A percentile compares a stretch with the other conserved stretches of the same genome.
Evolutionary conservation across 495 filamentous ascomycete species (phyloP).

Genomic region (Lindgomyces ingoldianus): DNA sequence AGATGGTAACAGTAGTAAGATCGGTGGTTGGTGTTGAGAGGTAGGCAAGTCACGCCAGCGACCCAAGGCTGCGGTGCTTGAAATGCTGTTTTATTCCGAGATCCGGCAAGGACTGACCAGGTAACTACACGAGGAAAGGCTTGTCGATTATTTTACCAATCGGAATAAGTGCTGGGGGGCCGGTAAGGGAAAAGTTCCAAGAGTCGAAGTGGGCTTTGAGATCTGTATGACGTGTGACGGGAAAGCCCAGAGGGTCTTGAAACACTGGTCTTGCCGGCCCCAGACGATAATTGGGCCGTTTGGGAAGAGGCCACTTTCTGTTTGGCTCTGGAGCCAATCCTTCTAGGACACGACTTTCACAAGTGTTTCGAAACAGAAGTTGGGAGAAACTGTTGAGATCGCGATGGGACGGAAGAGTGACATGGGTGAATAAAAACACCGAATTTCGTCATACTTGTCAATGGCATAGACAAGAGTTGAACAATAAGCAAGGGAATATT

Average conservation of each 20-base stretch:
- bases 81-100: slow-evolving; percentile 1
- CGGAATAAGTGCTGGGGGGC: neutral
- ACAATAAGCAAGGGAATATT: no score
- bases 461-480: no score
- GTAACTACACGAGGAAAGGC: neutral
- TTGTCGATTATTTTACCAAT: neutral
- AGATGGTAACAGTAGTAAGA: neutral
- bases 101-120: neutral
- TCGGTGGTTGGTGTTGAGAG: neutral
- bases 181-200: neutral
- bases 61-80: neutral
- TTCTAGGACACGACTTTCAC: slow-evolving; percentile 4
- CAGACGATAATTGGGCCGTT: neutral
- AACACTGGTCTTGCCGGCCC: slow-evolving; percentile 10
- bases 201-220: neutral
- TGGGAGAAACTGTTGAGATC: slow-evolving; percentile 5
- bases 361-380: slow-evolving; percentile 5
- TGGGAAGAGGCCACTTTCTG: neutral
- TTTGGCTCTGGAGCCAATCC: slow-evolving; percentile 2
- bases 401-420: neutral
- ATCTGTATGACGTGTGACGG: slow-evolving; percentile 23
- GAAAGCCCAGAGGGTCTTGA: slow-evolving; percentile 8
- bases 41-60: neutral
- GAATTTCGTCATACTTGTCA: neutral
- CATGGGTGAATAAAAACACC: no score